phyloP scores from a whole-genome alignment of 1,284 basidiomycete species.

The Singerocomus inundabilis region DNA sequence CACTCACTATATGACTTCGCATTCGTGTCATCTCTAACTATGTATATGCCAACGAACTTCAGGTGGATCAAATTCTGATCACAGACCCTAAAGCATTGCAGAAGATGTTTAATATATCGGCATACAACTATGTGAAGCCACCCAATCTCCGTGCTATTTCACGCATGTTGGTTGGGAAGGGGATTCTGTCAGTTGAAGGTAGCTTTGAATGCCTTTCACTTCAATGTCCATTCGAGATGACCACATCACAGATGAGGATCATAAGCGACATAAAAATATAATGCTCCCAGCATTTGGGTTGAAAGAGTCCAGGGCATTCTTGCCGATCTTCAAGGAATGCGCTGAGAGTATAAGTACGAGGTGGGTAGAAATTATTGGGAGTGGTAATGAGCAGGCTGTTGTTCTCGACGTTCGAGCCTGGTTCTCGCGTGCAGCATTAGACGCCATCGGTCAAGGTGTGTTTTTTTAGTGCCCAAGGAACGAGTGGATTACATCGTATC shows the following conservation, averaged over 20 bases:
- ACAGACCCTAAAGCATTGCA: slow-evolving; percentile 45
- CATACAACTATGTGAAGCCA: slow-evolving; percentile 38
- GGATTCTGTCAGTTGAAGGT: slow-evolving; percentile 44
- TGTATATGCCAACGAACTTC: neutral
- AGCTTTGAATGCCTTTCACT: neutral
- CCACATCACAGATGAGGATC: slow-evolving; percentile 36
- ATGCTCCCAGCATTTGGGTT: slow-evolving; percentile 44
- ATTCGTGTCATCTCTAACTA: neutral
- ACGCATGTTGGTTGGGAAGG: slow-evolving; percentile 34
- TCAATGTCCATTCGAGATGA: neutral
- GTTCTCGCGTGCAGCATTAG: slow-evolving; percentile 41
- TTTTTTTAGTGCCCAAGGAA: slow-evolving; percentile 1
- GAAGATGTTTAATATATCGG: slow-evolving; percentile 41
- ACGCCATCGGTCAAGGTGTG: slow-evolving; percentile 46
- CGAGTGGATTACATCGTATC: neutral
- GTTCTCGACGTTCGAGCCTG: slow-evolving; percentile 41
- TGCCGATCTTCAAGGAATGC: slow-evolving; percentile 36
- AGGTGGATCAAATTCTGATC: slow-evolving; percentile 32
- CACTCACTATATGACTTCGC: neutral
- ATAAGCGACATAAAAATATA: slow-evolving; percentile 44
- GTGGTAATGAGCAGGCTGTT: slow-evolving; percentile 22
- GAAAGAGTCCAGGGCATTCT: slow-evolving; percentile 36
- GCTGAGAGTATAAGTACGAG: slow-evolving; percentile 30
- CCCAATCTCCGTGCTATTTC: slow-evolving; percentile 32
- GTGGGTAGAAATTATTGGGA: slow-evolving; percentile 43